Evolutionary conservation across 306 rosid genomes (phyloP), one percentile per base, ranked within the genome.

Genomic region (Rubus idaeus): DNA sequence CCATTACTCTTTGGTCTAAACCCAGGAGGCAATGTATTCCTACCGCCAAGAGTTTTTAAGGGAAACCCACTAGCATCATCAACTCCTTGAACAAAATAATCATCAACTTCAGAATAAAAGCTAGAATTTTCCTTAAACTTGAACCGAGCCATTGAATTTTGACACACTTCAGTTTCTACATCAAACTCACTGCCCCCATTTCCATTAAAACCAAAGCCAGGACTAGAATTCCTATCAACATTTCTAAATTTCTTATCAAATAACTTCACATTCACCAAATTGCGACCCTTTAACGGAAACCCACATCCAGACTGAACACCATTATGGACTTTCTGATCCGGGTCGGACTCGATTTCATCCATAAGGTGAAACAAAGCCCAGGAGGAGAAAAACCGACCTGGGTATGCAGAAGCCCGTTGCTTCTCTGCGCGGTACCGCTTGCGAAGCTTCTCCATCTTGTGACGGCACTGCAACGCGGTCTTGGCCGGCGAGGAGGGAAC

Each of bases 381-480:
- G 0, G 92, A 80, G 1, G 94, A 85, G 49, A 70, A 73, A 51
- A 84, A 82, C 4, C 86, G 57, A 23, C 56, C 78, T 1, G 91
- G 73, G 10, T 85, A 86, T 63, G 75, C 53, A n/a, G 85, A 75
- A 3, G 87, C 90, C 4, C 87, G 89, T 37, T 90, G 91, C 63
- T 88, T 81, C 86, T 91, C 96, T 12, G 90, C 78, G 2, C 93
- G 89, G 81, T 88, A 92, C 9, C 93, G 93, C 67, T 85, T 92
- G 0, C 97, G 83, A 3, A 92, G 91, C 10, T 90, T 90, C 73
- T 90, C 97, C 97, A 90, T 92, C 75, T 90, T 92, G 69, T 90
- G 93, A 13, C 91, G 97, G 75, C 97, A 92, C 88, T 90, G 96
- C 8, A 90, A 83, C 73, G 97, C 91, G 16, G 96, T 88, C 66